phyloP scores from a whole-genome alignment of 2,329 filamentous ascomycete species.

The Sclerotinia minor region DNA sequence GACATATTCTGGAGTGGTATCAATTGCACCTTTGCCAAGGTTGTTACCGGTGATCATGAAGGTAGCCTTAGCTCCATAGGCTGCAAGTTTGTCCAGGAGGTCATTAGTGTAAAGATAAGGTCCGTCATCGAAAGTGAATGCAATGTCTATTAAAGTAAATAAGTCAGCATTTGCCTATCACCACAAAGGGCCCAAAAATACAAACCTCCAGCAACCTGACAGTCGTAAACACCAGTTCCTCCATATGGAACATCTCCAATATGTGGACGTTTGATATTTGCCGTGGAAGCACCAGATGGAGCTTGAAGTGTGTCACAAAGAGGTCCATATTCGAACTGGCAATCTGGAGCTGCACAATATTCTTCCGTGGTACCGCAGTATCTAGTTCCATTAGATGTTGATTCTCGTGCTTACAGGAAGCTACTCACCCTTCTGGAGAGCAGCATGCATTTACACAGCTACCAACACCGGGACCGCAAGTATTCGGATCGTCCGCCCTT shows the following conservation, averaged over 20 bases:
- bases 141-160: slow-evolving; percentile 48
- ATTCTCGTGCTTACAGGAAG: background rate
- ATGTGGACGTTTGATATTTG: slow-evolving; percentile 50
- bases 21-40: slow-evolving; percentile 44
- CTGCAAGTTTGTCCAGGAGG: slow-evolving; percentile 57
- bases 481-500: slow-evolving; percentile 29
- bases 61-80: slow-evolving; percentile 62
- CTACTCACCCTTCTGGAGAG: slow-evolving; percentile 36
- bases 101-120: slow-evolving; percentile 59
- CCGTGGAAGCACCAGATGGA: slow-evolving; percentile 57
- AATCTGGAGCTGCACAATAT: slow-evolving; percentile 63
- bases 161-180: background rate
- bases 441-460: slow-evolving; percentile 36
- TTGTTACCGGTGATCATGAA: slow-evolving; percentile 61
- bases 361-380: slow-evolving; percentile 41
- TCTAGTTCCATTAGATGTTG: slow-evolving; percentile 24
- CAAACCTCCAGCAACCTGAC: slow-evolving; percentile 51
- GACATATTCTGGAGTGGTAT: slow-evolving; percentile 47
- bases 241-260: slow-evolving; percentile 58
- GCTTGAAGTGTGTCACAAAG: slow-evolving; percentile 54
- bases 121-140: slow-evolving; percentile 67
- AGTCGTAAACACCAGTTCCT: slow-evolving; percentile 57
- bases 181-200: background rate
- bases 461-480: slow-evolving; percentile 37
- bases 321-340: slow-evolving; percentile 60